phyloP scores from a whole-genome alignment of 805 yeast species.

The Wickerhamomyces tratensis region DNA sequence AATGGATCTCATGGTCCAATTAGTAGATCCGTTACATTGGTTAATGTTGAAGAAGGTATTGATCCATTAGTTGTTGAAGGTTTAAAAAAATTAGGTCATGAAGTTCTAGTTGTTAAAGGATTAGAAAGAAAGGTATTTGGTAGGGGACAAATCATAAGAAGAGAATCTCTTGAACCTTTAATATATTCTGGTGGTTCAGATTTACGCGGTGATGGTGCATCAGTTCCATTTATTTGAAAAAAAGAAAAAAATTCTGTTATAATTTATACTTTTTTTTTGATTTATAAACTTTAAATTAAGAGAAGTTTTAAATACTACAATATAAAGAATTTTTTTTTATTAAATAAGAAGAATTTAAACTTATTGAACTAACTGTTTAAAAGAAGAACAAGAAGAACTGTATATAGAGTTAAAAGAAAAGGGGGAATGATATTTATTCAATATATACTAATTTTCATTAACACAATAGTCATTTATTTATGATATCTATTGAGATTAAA shows the following conservation, averaged over 20 bases:
- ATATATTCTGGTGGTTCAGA: conserved; percentile 69
- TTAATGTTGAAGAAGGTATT: conserved; percentile 60
- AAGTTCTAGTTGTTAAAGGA: conserved; percentile 33
- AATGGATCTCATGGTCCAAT: conserved; percentile 59
- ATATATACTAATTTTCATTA: no score
- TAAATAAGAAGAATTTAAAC: no score
- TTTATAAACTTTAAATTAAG: no score
- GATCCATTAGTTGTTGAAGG: conserved; percentile 32
- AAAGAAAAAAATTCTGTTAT: no score
- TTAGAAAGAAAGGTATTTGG: conserved; percentile 40
- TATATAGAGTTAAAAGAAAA: no score
- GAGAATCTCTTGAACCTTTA: conserved; percentile 30
- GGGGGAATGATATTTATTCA: no score
- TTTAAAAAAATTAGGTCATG: conserved; percentile 48
- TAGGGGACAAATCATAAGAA: conserved; percentile 65
- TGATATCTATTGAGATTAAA: no score
- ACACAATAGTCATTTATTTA: no score
- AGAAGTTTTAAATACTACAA: no score
- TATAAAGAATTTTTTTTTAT: no score
- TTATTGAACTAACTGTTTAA: no score
- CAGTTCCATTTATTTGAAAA: conserved; percentile 40
- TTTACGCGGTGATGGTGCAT: conserved; percentile 79
- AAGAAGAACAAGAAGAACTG: no score
- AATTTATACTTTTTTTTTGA: neutral
- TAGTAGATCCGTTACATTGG: conserved; percentile 45